Evolutionary conservation across 2,329 filamentous ascomycete genomes (phyloP), one percentile per base, ranked within the genome.

Genomic region (Leptographium lundbergii): DNA sequence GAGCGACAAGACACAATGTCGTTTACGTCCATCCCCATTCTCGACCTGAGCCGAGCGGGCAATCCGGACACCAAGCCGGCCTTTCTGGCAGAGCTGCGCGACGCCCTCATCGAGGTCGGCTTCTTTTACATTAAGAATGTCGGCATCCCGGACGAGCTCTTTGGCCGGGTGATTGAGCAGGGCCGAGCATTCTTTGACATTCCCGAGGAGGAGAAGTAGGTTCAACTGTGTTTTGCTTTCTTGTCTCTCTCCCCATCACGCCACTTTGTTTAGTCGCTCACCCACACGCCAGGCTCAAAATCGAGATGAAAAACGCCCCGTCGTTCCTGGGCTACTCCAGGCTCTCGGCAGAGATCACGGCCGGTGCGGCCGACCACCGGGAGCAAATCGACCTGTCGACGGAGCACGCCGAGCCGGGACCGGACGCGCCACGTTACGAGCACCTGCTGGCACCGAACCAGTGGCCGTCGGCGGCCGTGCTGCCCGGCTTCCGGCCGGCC

Each of bases 381-480:
- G 90, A 95, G 70, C 90, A 95, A 69, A 86, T 95, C 62, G 90
- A 95, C 70, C 80, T 95, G 57, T 89, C 88, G 0, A 95, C 90
- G 0, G 84, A 89, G 57, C 88, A 94, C 66, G 76, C 84, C 0
- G 56, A 86, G 1, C 88, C 87, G 0, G 72, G 71, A 1, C 76
- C 84, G 0, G 74, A 73, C 27, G 82, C 84, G 36, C 89, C 89
- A 1, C 73, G 81, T 1, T 88, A 91, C 70, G 77, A 88, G 68
- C 89, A 92, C 70, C 79, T 95, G 19, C 77, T 88, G 10, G 85
- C 83, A n/a, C 89, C 82, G 1, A 85, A 84, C 68, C 89, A 92
- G 73, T 95, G 89, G 89, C 90, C 90, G 0, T 80, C 83, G 0
- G 69, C 80, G 17, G 65, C 72, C 0, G 73, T 77, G 42, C 75